These are phyloP conservation scores for Salix udensis DNA, from an alignment of 345 rosid genomes.

Conservation along the genomic window DNA sequence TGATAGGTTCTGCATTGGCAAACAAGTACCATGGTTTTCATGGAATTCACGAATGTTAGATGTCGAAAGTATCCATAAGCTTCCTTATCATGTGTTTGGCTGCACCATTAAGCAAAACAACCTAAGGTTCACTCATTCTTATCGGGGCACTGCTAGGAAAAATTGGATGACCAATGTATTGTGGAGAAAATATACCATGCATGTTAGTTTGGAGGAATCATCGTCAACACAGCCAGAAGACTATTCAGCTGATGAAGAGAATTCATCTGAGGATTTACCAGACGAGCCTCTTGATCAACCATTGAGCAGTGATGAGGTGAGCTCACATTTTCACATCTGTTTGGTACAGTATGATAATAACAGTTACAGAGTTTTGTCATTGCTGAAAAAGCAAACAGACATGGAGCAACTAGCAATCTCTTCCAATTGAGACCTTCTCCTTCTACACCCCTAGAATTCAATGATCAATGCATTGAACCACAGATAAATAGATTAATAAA, in stretches of 20 bases:
- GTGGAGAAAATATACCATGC: constrained; percentile 37
- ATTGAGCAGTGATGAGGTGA: constrained; percentile 57
- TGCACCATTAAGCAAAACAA: constrained; percentile 13
- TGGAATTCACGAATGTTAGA: constrained; percentile 33
- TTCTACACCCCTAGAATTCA: not conserved
- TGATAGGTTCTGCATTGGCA: constrained; percentile 41
- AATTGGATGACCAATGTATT: constrained; percentile 21
- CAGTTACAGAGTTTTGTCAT: not conserved
- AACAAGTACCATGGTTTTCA: constrained; percentile 35
- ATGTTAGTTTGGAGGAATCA: constrained; percentile 49
- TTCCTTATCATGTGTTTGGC: constrained; percentile 12
- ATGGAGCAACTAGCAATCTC: not conserved
- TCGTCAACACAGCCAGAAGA: constrained; percentile 31
- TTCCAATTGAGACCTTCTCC: not conserved
- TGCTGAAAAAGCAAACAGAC: not conserved
- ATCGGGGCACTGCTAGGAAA: constrained; percentile 24
- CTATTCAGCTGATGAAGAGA: constrained; percentile 25
- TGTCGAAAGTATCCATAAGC: constrained; percentile 20
- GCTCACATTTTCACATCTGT: not conserved
- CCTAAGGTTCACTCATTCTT: constrained; percentile 28
- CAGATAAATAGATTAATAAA: not conserved
- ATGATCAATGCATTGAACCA: not conserved
- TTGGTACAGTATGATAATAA: not conserved
- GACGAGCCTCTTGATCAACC: constrained; percentile 43
- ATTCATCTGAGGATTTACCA: constrained; percentile 33